Evolutionary conservation across 2,329 filamentous ascomycete genomes (phyloP), one percentile per base, ranked within the genome.

Genomic region (Fusarium nanum): DNA sequence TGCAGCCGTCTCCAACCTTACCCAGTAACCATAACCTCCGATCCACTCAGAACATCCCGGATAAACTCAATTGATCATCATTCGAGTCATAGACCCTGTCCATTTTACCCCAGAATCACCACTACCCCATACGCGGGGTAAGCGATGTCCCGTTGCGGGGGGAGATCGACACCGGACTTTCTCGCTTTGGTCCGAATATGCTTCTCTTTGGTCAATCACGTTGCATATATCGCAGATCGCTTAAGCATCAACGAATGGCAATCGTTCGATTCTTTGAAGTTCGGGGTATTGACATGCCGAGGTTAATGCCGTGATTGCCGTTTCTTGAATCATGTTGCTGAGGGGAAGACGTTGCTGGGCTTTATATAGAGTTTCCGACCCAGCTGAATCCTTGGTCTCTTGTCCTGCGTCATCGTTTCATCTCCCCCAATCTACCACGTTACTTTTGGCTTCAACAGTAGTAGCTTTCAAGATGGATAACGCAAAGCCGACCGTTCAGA

Each of bases 401-500:
- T 6, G 5, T 20, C 22, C 18, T 20, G 48, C 22, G 25, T 16
- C 12, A n/a, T 23, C 7, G 4, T 37, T 7, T 40, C 5, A 7
- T 4, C 11, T 25, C 9, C 4, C n/a, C 7, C 27, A 49, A 14
- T 1, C 28, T 30, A 32, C 30, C 30, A 32, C 13, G 13, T 14
- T 14, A 7, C 4, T 7, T 30, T 10, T 8, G 7, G 6, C 22
- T 12, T n/a, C 30, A 9, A 11, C 20, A 9, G 20, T 18, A 3
- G 27, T 48, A 2, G 3, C 7, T 20, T 7, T 5, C 6, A 48
- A 7, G 1, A 71, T 71, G 68, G 68, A 72, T 3, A 37, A 46
- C 11, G 50, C 37, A 9, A 71, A 71, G 22, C 34, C 47, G 6
- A 60, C 68, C 6, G 47, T 72, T 23, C 65, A 71, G 9, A 32